Percentiles rank a stretch among this genome's conserved stretches.
Conservation (phyloP, 176 grass and related monocot genomes). For the Pontederia crassipes region DNA sequence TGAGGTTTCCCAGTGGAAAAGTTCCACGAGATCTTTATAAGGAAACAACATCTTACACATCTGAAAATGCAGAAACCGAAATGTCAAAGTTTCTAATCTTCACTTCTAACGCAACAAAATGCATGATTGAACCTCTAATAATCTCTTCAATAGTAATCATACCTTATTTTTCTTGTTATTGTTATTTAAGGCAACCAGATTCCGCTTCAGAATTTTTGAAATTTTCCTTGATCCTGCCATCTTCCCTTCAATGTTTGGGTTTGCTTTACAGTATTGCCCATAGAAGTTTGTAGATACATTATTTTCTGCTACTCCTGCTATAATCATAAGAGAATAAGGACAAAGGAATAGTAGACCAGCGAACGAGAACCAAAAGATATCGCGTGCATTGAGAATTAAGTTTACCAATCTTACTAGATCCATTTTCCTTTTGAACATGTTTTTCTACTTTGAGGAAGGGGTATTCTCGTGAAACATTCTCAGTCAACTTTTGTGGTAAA, state of each 20-base stretch:
- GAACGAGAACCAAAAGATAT: not conserved
- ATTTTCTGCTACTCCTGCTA: conserved; percentile 31
- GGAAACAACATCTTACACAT: conserved; percentile 57
- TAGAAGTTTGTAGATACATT: conserved; percentile 31
- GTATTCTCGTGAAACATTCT: conserved; percentile 37
- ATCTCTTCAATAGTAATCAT: not conserved
- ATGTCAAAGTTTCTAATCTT: not conserved
- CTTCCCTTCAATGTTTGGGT: conserved; percentile 34
- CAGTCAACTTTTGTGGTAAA: conserved; percentile 49
- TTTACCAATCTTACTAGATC: conserved; percentile 52
- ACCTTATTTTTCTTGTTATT: conserved; percentile 87
- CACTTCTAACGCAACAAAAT: not conserved
- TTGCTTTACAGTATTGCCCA: conserved; percentile 36
- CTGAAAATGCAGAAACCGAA: conserved; percentile 15
- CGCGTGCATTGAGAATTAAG: not conserved
- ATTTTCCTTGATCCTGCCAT: conserved; percentile 70
- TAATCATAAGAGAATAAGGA: conserved; percentile 13
- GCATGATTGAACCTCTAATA: not conserved
- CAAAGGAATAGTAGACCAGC: conserved; percentile 23
- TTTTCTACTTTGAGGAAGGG: conserved; percentile 43
- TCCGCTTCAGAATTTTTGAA: conserved; percentile 70
- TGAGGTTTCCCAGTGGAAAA: conserved; percentile 70
- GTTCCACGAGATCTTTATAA: conserved; percentile 81
- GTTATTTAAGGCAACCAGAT: conserved; percentile 71
- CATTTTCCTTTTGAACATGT: conserved; percentile 43